phyloP scores from a whole-genome alignment of 768 basidiomycete species.

The Suillus hirtellus region DNA sequence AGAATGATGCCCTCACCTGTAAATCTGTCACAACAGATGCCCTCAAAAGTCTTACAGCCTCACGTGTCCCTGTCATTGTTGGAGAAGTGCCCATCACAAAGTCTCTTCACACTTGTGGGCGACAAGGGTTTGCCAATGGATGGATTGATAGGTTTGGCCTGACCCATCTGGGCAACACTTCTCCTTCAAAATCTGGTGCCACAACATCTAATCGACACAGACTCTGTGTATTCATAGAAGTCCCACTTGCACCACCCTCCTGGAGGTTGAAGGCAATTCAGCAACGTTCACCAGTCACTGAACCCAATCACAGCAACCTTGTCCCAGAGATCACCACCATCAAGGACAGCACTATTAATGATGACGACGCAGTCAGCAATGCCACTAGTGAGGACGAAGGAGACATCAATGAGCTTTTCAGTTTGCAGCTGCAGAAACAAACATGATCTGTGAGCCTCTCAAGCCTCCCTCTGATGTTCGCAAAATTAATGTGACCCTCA shows the following conservation, averaged over 20 bases:
- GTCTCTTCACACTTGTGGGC: not conserved
- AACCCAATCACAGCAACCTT: not conserved
- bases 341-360: not conserved
- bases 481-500: not conserved
- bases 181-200: not conserved
- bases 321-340: not conserved
- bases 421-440: not conserved
- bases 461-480: not conserved
- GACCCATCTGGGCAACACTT: not conserved
- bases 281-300: not conserved
- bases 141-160: not conserved
- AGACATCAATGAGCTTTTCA: not conserved
- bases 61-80: not conserved
- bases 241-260: not conserved
- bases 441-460: not conserved
- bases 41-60: not conserved
- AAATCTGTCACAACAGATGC: not conserved
- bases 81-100: not conserved
- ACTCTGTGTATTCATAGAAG: not conserved
- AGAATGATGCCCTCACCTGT: not conserved
- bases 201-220: not conserved
- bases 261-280: not conserved
- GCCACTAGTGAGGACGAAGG: not conserved
- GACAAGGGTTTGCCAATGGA: not conserved
- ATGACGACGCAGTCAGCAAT: not conserved